Conservation (phyloP, 2,329 filamentous ascomycete genomes). For the Zymoseptoria tritici region DNA sequence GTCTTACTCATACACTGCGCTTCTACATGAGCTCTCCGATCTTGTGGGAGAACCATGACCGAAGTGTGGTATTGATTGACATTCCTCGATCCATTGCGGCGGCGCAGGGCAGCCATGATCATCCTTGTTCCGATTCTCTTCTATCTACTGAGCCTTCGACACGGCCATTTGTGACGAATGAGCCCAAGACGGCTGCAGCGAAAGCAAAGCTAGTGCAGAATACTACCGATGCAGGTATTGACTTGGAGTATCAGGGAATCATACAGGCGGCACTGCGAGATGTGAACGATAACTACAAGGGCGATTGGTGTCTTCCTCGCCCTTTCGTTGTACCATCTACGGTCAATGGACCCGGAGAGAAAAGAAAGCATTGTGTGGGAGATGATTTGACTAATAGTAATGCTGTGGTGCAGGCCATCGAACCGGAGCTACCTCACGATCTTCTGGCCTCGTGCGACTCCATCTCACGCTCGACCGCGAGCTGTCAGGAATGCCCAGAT, state of each 20-base stretch:
- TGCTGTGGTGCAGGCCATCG: not conserved
- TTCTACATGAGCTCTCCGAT: slow-evolving; percentile 31
- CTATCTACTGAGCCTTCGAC: slow-evolving; percentile 41
- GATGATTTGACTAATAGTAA: not conserved
- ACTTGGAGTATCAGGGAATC: slow-evolving; percentile 29
- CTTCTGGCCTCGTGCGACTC: not conserved
- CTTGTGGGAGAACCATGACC: slow-evolving; percentile 46
- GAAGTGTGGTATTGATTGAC: slow-evolving; percentile 55
- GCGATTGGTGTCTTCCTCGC: slow-evolving; percentile 32
- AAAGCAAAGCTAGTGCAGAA: slow-evolving; percentile 35
- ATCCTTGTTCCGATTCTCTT: slow-evolving; percentile 35
- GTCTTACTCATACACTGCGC: not conserved
- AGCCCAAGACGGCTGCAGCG: slow-evolving; percentile 45
- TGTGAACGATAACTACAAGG: slow-evolving; percentile 20
- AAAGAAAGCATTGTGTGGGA: slow-evolving; percentile 17
- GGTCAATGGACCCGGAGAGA: slow-evolving; percentile 5
- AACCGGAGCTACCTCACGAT: not conserved
- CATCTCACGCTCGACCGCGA: not conserved
- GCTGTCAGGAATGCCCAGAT: not conserved
- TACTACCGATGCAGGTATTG: slow-evolving; percentile 27
- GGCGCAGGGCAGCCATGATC: slow-evolving; percentile 48
- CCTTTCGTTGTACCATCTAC: not conserved
- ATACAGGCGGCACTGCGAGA: slow-evolving; percentile 36
- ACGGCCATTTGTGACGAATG: slow-evolving; percentile 47
- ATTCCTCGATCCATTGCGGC: slow-evolving; percentile 63